Base-by-base conservation (phyloP, 1,139 yeast species). In the Nakaseomyces glabratus region DNA sequence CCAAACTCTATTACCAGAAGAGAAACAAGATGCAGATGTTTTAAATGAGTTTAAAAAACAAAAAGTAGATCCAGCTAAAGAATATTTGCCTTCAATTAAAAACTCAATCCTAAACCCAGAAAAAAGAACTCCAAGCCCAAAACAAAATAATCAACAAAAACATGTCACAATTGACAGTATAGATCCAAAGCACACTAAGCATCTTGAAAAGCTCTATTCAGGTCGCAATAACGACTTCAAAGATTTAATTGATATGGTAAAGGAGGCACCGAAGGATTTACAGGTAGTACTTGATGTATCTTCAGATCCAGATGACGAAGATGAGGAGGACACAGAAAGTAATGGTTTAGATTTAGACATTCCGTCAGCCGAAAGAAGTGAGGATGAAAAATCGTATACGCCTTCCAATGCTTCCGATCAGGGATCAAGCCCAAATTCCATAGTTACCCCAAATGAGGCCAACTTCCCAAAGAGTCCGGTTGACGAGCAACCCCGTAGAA, bases 21-120 rank as follows among this genome's bases (percentile, higher is more conserved):
- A 63, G 12, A 76, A 73, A 38, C 86, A 78, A 50, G 82, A 78
- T 45, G 69, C 69, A 13, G 68, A 65, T 37, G 79, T 82, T 0
- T 45, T 69, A 28, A 61, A 61, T 4, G 63, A 59, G 35, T 59
- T 78, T 42, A 57, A 58, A 40, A 60, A 58, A 12, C 62, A 68
- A 13, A 52, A 52, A 4, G 32, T 60, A 20, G 55, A 61, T 39
- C 62, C 65, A 2, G 36, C 46, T 9, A 51, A 43, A 13, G 58
- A 55, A 9, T 55, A 61, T 26, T 43, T 60, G 6, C 64, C 64
- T 0, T 34, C 55, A 49, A 26, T 26, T 18, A 51, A 52, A 13
- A 37, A 51, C 4, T 57, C 52, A 10, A 47, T 48, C n/a, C 57
- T 54, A 9, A 42, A 42, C 8, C 37, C 40, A 8, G 37, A 35